A percentile compares a stretch with the other conserved stretches of the same genome.
These are phyloP conservation scores for Phytophthora cajani DNA, from an alignment of 352 stramenopile genomes.

Conservation along the genomic window DNA sequence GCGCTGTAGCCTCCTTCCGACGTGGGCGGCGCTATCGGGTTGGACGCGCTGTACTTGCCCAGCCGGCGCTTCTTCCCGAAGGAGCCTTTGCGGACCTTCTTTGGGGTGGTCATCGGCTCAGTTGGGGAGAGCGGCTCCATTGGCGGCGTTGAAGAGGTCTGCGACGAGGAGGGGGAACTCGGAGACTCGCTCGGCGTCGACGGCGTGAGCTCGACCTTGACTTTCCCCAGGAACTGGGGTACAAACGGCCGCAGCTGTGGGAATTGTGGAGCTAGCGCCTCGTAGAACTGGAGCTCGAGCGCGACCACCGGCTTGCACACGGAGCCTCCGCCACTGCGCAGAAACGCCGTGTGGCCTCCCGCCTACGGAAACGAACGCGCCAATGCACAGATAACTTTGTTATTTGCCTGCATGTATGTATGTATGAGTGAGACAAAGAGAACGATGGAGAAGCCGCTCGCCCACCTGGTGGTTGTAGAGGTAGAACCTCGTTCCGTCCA, in stretches of 20 bases:
- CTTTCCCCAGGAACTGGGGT: conserved; percentile 69
- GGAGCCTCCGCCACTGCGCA: conserved; percentile 65
- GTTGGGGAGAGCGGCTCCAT: conserved; percentile 13
- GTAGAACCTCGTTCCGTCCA: conserved; percentile 75
- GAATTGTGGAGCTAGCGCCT: conserved; percentile 53
- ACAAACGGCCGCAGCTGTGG: conserved; percentile 74
- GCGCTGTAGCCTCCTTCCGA: conserved; percentile 58
- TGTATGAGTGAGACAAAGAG: not conserved
- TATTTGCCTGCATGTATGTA: not conserved
- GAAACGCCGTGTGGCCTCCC: conserved; percentile 76
- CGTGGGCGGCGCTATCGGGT: conserved; percentile 5
- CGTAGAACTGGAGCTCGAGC: conserved; percentile 80
- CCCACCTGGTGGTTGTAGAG: conserved; percentile 82
- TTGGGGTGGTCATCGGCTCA: conserved; percentile 19
- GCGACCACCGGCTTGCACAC: conserved; percentile 82
- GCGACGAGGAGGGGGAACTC: conserved; percentile 9
- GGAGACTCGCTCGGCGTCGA: conserved; percentile 9
- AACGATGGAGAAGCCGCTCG: not conserved
- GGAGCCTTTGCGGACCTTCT: conserved; percentile 28
- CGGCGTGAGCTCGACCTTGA: conserved; percentile 62
- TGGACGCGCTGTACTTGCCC: conserved; percentile 24
- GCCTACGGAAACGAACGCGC: conserved; percentile 35
- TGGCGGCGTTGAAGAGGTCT: conserved; percentile 11
- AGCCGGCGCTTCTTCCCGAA: conserved; percentile 52
- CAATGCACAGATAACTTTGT: not conserved